A percentile compares a stretch with the other conserved stretches of the same genome.
Evolutionary conservation across 2,329 filamentous ascomycete genomes (phyloP).

Genomic region (Pseudogymnoascus sp.): DNA sequence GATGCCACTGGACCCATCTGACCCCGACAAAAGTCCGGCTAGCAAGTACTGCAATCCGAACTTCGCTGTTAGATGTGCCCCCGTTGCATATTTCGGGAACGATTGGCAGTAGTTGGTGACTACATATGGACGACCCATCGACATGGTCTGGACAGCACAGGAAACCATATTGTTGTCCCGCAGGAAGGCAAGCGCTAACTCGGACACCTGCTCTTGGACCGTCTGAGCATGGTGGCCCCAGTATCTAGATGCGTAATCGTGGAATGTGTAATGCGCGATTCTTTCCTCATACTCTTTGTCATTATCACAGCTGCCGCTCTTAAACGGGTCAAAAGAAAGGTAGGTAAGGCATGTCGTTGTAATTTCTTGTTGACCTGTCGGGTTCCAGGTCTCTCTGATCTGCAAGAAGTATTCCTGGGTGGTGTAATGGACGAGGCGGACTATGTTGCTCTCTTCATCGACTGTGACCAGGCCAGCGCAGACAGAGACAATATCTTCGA

Average conservation of each 20-base stretch:
- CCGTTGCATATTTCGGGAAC: constrained; percentile 8
- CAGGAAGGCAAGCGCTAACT: not conserved
- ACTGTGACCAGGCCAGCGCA: constrained; percentile 23
- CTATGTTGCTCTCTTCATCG: constrained; percentile 20
- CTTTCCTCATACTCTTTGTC: not conserved
- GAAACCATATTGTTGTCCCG: not conserved
- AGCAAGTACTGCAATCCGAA: constrained; percentile 15
- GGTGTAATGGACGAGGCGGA: constrained; percentile 24
- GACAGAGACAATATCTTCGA: constrained; percentile 15
- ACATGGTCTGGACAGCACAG: not conserved
- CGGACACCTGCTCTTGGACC: not conserved
- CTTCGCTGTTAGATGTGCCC: constrained; percentile 17
- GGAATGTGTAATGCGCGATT: not conserved
- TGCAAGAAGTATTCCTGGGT: constrained; percentile 22
- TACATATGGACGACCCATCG: not conserved
- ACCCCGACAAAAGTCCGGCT: not conserved
- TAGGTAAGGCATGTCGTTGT: not conserved
- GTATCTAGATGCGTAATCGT: not conserved
- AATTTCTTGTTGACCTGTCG: not conserved
- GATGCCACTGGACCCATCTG: not conserved
- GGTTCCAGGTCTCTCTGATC: not conserved
- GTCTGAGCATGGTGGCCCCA: not conserved
- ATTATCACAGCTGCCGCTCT: not conserved
- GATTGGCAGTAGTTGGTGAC: not conserved
- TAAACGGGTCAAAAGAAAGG: not conserved